Conservation (phyloP, 2,329 filamentous ascomycete species). For the Rhynchosporium graminicola region DNA sequence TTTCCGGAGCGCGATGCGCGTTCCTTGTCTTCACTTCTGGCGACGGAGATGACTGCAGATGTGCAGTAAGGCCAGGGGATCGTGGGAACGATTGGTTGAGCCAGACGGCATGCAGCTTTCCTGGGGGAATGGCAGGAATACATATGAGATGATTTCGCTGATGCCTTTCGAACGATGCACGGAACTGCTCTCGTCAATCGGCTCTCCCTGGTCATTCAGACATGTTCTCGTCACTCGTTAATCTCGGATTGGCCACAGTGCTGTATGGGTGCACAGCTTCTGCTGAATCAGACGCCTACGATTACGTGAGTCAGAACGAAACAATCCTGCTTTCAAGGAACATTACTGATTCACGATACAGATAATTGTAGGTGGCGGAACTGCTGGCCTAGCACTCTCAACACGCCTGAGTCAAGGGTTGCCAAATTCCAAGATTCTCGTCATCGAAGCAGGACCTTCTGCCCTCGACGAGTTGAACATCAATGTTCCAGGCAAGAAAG, state of each 20-base stretch:
- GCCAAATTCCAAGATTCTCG: conserved; percentile 41
- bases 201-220: neutral
- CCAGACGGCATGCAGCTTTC: neutral
- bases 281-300: neutral
- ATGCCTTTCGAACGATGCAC: neutral
- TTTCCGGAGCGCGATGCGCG: neutral
- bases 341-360: neutral
- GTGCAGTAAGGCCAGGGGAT: neutral
- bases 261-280: neutral
- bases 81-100: neutral
- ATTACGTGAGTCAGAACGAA: conserved; percentile 5
- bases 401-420: conserved; percentile 44
- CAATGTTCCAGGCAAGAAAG: conserved; percentile 42
- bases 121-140: neutral
- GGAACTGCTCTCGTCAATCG: neutral
- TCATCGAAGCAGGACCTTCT: conserved; percentile 35
- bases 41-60: conserved; percentile 2
- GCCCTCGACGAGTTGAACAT: conserved; percentile 42
- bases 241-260: neutral
- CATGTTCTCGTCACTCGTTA: neutral
- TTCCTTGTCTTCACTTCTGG: neutral
- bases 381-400: conserved; percentile 47
- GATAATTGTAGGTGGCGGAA: conserved; percentile 49
- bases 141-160: neutral
- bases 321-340: neutral